phyloP scores from a whole-genome alignment of 2,329 filamentous ascomycete genomes.

The Dactylellina parvicollis region DNA sequence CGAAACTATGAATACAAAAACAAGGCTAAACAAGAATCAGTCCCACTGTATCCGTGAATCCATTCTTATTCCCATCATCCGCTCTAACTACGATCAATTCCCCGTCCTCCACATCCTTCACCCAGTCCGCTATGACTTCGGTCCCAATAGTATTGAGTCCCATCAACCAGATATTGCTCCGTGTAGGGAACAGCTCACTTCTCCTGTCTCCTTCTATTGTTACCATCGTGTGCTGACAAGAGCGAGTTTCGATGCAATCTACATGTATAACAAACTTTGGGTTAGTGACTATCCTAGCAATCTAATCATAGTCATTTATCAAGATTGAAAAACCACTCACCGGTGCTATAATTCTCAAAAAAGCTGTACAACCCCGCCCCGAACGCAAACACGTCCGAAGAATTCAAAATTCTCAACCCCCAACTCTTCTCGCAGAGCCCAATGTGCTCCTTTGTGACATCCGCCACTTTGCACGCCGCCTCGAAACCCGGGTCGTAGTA shows the following conservation, averaged over 20 bases:
- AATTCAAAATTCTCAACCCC: constrained; percentile 57
- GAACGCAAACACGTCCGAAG: constrained; percentile 59
- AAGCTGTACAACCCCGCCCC: constrained; percentile 61
- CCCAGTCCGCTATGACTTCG: constrained; percentile 34
- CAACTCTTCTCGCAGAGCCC: constrained; percentile 60
- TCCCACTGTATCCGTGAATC: constrained; percentile 42
- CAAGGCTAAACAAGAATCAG: constrained; percentile 31
- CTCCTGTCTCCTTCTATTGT: constrained; percentile 32
- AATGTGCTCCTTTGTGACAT: constrained; percentile 56
- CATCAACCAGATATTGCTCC: constrained; percentile 52
- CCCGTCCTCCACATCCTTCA: constrained; percentile 7
- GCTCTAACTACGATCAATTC: constrained; percentile 27
- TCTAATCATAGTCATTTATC: too few species aligned
- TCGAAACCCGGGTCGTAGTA: constrained; percentile 56
- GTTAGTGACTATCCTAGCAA: too few species aligned
- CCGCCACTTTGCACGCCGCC: constrained; percentile 4
- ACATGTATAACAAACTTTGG: too few species aligned
- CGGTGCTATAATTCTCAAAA: constrained; percentile 58
- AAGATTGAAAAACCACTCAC: too few species aligned
- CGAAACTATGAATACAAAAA: background rate
- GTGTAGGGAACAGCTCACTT: constrained; percentile 15
- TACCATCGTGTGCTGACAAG: constrained; percentile 51
- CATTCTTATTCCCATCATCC: constrained; percentile 35
- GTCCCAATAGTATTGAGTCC: constrained; percentile 46
- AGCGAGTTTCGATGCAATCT: constrained; percentile 51